phyloP scores from a whole-genome alignment of 176 grass and related monocot species.

The Raddia distichophylla region DNA sequence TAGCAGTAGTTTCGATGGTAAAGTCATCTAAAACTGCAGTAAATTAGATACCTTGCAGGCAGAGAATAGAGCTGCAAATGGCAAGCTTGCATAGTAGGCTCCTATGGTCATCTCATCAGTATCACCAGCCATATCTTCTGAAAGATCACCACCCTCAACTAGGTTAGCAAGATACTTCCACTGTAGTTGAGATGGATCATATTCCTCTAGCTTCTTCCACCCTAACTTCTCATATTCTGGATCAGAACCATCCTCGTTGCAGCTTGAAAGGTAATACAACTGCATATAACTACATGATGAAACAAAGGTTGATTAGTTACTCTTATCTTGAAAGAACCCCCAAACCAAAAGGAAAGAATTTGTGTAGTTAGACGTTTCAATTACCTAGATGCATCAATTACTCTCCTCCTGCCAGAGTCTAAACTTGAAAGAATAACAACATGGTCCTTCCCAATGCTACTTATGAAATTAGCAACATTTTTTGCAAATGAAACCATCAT shows the following conservation, averaged over 20 bases:
- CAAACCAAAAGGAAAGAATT: constrained; percentile 8
- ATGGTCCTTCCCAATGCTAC: constrained; percentile 70
- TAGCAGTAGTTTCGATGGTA: constrained; percentile 12
- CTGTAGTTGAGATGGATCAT: constrained; percentile 60
- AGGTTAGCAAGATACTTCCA: constrained; percentile 75
- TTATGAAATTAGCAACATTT: constrained; percentile 69
- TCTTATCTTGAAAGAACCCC: not conserved
- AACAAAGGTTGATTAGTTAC: not conserved
- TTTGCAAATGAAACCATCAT: constrained; percentile 92
- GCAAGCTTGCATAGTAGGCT: constrained; percentile 75
- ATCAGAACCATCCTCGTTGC: constrained; percentile 71
- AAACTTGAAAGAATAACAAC: constrained; percentile 91
- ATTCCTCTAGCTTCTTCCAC: constrained; percentile 82
- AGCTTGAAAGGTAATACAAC: constrained; percentile 83
- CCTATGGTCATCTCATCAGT: constrained; percentile 57
- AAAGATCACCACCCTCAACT: constrained; percentile 54
- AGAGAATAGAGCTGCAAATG: constrained; percentile 69
- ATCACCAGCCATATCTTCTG: constrained; percentile 52
- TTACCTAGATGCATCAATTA: constrained; percentile 87
- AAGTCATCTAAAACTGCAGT: constrained; percentile 25
- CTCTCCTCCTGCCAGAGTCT: constrained; percentile 84
- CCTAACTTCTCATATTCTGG: constrained; percentile 72
- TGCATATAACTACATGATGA: constrained; percentile 67
- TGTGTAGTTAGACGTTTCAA: constrained; percentile 24
- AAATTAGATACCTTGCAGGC: constrained; percentile 69